These are phyloP conservation scores for Globisporangium mamillatum DNA, from an alignment of 352 stramenopile species.

Conservation along the genomic window DNA sequence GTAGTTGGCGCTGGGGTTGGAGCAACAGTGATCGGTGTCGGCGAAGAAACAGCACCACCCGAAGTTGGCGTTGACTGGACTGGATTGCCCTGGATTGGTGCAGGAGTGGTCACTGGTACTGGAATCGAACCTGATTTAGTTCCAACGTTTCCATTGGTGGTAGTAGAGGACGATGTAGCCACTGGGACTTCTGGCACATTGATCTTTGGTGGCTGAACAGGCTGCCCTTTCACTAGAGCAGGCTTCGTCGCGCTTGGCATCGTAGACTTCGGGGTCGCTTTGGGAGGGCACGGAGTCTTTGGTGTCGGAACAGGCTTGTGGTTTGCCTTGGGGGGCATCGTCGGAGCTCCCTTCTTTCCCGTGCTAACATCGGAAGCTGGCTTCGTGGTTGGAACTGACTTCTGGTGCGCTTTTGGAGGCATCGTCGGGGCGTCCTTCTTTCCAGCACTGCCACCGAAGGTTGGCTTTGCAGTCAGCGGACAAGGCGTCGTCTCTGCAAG, in stretches of 20 bases:
- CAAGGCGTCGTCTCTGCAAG: neutral
- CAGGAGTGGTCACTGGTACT: neutral
- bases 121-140: neutral
- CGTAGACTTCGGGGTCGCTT: neutral
- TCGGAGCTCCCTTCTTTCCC: no score
- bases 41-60: no score
- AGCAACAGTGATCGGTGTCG: no score
- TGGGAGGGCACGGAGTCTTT: neutral
- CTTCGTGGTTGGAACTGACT: neutral
- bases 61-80: no score
- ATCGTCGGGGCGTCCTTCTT: neutral
- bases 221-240: neutral
- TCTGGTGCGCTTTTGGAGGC: neutral
- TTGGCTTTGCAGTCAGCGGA: neutral
- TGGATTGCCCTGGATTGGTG: no score
- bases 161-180: neutral
- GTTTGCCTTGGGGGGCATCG: neutral
- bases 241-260: slow-evolving; percentile 1
- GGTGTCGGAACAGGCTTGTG: no score
- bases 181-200: neutral
- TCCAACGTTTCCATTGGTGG: neutral
- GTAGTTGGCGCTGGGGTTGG: no score
- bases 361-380: no score
- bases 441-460: neutral
- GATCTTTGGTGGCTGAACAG: neutral